Evolutionary conservation across 805 yeast species (phyloP).

Genomic region (Pichia scutulata): DNA sequence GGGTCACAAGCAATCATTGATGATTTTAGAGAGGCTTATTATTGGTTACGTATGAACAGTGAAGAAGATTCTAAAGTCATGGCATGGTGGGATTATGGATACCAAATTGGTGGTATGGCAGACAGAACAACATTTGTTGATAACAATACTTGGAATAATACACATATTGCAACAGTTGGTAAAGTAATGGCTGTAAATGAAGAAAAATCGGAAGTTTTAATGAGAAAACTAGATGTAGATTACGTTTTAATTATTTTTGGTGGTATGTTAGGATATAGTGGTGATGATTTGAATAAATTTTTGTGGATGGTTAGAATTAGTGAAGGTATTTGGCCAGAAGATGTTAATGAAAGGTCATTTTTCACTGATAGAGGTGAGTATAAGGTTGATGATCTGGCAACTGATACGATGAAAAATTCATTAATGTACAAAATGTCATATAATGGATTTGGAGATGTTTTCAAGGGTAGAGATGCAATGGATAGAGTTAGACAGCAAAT

Average conservation of each 20-base stretch:
- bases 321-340: constrained; percentile 99
- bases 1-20: constrained; percentile 83
- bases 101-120: constrained; percentile 99
- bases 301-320: constrained; percentile 98
- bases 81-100: constrained; percentile 99
- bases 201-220: constrained; percentile 79
- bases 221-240: constrained; percentile 89
- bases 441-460: constrained; percentile 74
- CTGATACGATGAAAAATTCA: constrained; percentile 80
- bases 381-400: constrained; percentile 73
- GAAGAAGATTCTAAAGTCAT: constrained; percentile 91
- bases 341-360: constrained; percentile 74
- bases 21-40: constrained; percentile 97
- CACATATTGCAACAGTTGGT: constrained; percentile 98
- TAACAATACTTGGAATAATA: constrained; percentile 98
- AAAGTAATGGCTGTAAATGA: constrained; percentile 93
- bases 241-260: constrained; percentile 91
- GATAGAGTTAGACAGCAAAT: constrained; percentile 89
- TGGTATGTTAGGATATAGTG: constrained; percentile 86
- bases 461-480: constrained; percentile 48
- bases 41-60: constrained; percentile 98
- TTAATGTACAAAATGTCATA: constrained; percentile 92
- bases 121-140: constrained; percentile 97
- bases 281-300: constrained; percentile 95
- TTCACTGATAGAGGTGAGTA: constrained; percentile 86